Conservation (phyloP, 129 eudicot genomes). For the Flaveria linearis region DNA sequence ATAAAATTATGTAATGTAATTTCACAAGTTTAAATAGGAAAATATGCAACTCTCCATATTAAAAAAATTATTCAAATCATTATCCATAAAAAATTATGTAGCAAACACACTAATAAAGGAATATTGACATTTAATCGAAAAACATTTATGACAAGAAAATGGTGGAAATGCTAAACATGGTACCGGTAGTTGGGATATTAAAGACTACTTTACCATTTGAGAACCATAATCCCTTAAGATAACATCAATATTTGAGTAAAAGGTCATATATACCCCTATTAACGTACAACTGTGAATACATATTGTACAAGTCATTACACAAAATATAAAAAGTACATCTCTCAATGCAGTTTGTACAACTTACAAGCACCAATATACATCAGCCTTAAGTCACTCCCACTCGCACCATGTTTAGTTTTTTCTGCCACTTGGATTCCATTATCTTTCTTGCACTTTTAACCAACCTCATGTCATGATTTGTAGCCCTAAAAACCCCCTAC, state of each 20-base stretch:
- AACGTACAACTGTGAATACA: background rate
- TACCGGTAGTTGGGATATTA: constrained; percentile 31
- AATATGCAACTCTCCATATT: too few relatives aligned
- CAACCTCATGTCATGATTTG: constrained; percentile 34
- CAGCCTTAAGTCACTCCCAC: constrained; percentile 23
- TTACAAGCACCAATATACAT: constrained; percentile 25
- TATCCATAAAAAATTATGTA: too few relatives aligned
- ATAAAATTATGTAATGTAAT: too few relatives aligned
- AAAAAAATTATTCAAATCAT: too few relatives aligned
- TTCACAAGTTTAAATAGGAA: too few relatives aligned
- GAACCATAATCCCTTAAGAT: background rate
- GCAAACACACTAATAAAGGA: too few relatives aligned
- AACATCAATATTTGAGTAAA: background rate
- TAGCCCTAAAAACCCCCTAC: constrained; percentile 13
- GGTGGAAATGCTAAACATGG: constrained; percentile 17
- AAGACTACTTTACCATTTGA: constrained; percentile 19
- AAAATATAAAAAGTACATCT: constrained; percentile 3
- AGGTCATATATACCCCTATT: constrained; percentile 9
- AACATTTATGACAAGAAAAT: constrained; percentile 1
- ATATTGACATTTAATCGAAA: background rate
- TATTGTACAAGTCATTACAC: background rate
- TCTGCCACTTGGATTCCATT: constrained; percentile 42
- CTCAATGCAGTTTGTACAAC: constrained; percentile 17
- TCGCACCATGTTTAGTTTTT: constrained; percentile 4
- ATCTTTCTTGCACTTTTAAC: constrained; percentile 38